Conservation (phyloP, 1,284 basidiomycete genomes). For the Leccinum griseonigrum region DNA sequence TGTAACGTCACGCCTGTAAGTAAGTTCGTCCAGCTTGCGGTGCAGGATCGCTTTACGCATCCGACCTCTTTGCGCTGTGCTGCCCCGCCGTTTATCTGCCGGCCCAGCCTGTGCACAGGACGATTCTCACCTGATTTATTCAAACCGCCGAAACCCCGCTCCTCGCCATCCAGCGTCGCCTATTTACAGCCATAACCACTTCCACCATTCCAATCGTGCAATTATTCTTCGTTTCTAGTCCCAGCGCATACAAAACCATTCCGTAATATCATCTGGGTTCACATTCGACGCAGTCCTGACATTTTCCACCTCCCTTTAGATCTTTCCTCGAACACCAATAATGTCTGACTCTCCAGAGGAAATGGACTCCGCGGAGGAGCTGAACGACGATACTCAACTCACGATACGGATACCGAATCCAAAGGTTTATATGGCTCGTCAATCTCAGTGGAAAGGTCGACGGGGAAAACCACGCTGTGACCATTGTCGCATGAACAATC, state of each 20-base stretch:
- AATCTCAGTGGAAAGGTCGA: conserved; percentile 69
- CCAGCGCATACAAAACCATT: conserved; percentile 1
- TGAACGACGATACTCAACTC: conserved; percentile 56
- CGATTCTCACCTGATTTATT: conserved; percentile 13
- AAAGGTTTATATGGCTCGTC: conserved; percentile 53
- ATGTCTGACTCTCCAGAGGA: conserved; percentile 43
- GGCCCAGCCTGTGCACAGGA: conserved; percentile 6
- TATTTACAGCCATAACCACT: conserved; percentile 14
- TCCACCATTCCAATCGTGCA: conserved; percentile 9
- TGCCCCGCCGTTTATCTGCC: conserved; percentile 10
- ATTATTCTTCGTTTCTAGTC: conserved; percentile 10
- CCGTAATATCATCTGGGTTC: conserved; percentile 11
- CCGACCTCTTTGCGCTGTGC: conserved; percentile 20
- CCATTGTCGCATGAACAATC: conserved; percentile 65
- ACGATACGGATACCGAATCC: conserved; percentile 63
- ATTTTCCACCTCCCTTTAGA: conserved; percentile 23
- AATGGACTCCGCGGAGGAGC: conserved; percentile 43
- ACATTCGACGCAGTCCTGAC: conserved; percentile 3
- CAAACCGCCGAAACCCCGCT: conserved; percentile 11
- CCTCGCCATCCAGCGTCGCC: conserved; percentile 6
- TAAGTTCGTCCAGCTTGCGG: conserved; percentile 34
- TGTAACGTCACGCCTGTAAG: conserved; percentile 37
- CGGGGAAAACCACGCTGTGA: conserved; percentile 71
- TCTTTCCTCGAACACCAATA: conserved; percentile 11
- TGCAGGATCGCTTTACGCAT: conserved; percentile 31